Evolutionary conservation across 345 rosid genomes (phyloP).

Genomic region (Pseudoturritis turrita): DNA sequence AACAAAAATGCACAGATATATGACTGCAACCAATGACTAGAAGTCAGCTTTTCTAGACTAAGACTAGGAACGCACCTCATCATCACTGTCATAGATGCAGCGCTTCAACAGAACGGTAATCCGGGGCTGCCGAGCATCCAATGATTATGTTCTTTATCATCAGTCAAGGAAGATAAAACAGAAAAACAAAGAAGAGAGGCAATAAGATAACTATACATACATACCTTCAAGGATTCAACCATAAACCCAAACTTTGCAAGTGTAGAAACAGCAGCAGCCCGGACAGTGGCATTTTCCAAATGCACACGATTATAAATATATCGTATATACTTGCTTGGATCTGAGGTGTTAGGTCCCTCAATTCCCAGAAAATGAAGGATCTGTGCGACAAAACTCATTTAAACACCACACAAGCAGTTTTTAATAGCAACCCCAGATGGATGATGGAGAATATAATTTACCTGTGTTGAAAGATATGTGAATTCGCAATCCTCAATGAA

Average conservation of each 20-base stretch:
- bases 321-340: conserved; percentile 92
- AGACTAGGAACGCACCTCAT: conserved; percentile 60
- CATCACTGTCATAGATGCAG: conserved; percentile 91
- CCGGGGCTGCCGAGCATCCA: conserved; percentile 59
- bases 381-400: conserved; percentile 34
- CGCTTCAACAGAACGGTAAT: conserved; percentile 83
- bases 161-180: not conserved
- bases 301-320: conserved; percentile 97
- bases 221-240: conserved; percentile 88
- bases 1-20: not conserved
- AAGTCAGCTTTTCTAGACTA: not conserved
- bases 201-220: conserved; percentile 36
- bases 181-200: not conserved
- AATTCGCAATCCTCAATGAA: conserved; percentile 99
- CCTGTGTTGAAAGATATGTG: conserved; percentile 98
- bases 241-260: conserved; percentile 93
- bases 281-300: conserved; percentile 97
- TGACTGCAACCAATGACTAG: not conserved
- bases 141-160: not conserved
- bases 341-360: conserved; percentile 95
- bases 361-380: conserved; percentile 96
- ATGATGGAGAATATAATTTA: conserved; percentile 22
- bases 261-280: conserved; percentile 95
- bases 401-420: not conserved
- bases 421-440: not conserved